Conservation (phyloP, 2,329 filamentous ascomycete genomes). For the Fusarium sp. region DNA sequence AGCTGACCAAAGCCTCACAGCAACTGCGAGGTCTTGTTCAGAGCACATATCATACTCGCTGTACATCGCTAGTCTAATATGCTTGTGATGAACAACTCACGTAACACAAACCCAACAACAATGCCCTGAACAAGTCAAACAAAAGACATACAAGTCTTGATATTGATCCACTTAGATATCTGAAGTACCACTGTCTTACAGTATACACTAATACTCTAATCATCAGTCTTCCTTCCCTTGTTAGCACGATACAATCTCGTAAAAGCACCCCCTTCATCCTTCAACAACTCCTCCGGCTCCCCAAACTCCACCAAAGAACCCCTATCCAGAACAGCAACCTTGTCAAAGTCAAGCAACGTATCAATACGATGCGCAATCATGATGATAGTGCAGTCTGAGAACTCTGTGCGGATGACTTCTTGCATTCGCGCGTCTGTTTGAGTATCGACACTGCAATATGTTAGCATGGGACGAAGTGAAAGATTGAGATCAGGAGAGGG, state of each 20-base stretch:
- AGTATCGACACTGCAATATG: constrained; percentile 43
- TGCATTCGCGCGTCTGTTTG: constrained; percentile 48
- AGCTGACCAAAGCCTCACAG: neutral
- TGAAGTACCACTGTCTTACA: neutral
- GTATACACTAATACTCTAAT: neutral
- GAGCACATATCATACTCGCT: no score
- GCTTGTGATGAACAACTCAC: neutral
- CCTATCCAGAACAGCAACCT: constrained; percentile 48
- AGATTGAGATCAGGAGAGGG: no score
- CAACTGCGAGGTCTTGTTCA: neutral
- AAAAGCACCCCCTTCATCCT: constrained; percentile 38
- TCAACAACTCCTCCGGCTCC: constrained; percentile 41
- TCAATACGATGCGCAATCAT: constrained; percentile 52
- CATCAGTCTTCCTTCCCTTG: constrained; percentile 27
- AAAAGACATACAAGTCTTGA: neutral
- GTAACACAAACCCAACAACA: neutral
- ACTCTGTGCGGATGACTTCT: constrained; percentile 47
- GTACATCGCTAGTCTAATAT: neutral
- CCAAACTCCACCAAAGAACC: constrained; percentile 49
- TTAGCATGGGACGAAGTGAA: no score
- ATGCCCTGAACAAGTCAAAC: neutral
- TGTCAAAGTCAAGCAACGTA: constrained; percentile 52
- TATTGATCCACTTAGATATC: neutral
- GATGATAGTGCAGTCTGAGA: constrained; percentile 48
- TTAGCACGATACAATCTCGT: constrained; percentile 42